Percentiles rank a stretch among this genome's conserved stretches.
Conservation (phyloP, 768 basidiomycete genomes). For the Boletus sp. region DNA sequence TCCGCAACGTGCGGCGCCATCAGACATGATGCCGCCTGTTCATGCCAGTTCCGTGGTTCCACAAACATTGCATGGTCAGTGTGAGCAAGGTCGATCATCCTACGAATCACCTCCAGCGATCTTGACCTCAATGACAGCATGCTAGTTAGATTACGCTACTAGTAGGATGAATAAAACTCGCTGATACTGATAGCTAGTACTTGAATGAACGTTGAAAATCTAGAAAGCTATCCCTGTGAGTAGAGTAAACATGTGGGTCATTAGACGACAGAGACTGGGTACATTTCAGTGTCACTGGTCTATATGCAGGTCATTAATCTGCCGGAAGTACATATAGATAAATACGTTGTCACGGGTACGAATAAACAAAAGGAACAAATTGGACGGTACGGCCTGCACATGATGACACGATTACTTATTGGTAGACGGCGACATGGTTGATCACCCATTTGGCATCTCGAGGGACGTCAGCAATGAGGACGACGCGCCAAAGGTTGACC, state of each 20-base stretch:
- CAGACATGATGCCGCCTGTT: too few relatives aligned
- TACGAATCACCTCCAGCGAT: too few relatives aligned
- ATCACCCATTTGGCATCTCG: conserved; percentile 56
- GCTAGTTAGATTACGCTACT: not conserved
- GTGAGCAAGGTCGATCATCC: too few relatives aligned
- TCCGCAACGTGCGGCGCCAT: too few relatives aligned
- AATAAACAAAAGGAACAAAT: not conserved
- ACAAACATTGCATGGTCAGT: too few relatives aligned
- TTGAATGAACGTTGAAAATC: not conserved
- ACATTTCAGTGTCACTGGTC: not conserved
- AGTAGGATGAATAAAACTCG: not conserved
- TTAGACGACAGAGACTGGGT: not conserved
- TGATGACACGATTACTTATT: conserved; percentile 18
- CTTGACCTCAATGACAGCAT: not conserved
- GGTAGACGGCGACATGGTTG: conserved; percentile 54
- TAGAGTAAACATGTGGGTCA: not conserved
- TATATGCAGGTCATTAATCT: not conserved
- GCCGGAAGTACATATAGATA: not conserved
- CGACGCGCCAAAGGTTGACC: not conserved
- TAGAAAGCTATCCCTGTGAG: not conserved
- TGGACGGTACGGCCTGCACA: not conserved
- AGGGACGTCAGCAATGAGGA: conserved; percentile 2
- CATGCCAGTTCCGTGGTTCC: too few relatives aligned
- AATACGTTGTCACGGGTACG: not conserved
- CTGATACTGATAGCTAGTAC: not conserved